Conservation (phyloP, 768 basidiomycete species). For the Nidularia pulvinata region DNA sequence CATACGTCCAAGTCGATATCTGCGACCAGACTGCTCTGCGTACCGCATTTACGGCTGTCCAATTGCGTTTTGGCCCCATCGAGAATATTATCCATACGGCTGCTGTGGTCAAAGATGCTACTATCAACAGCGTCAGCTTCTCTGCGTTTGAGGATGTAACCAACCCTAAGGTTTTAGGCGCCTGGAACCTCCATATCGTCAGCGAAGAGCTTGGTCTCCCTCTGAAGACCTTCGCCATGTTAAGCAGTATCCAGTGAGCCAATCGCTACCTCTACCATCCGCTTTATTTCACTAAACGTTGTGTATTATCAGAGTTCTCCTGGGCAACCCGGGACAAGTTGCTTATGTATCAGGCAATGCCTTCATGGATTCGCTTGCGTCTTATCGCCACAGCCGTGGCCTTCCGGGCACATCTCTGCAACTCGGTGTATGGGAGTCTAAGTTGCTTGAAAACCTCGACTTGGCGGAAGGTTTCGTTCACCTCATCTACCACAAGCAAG, state of each 20-base stretch:
- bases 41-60: constrained; percentile 13
- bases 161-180: constrained; percentile 22
- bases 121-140: constrained; percentile 14
- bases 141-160: constrained; percentile 19
- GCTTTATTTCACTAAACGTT: constrained; percentile 1
- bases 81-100: constrained; percentile 26
- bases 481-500: constrained; percentile 10
- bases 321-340: constrained; percentile 14
- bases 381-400: constrained; percentile 6
- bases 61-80: constrained; percentile 12
- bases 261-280: not conserved
- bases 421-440: constrained; percentile 17
- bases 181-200: constrained; percentile 27
- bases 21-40: constrained; percentile 16
- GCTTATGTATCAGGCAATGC: constrained; percentile 15
- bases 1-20: constrained; percentile 23
- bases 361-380: constrained; percentile 12
- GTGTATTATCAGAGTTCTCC: constrained; percentile 7
- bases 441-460: constrained; percentile 8
- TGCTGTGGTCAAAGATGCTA: constrained; percentile 19
- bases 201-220: constrained; percentile 18
- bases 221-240: constrained; percentile 25
- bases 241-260: constrained; percentile 26
- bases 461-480: constrained; percentile 1
- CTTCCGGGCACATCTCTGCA: constrained; percentile 12